phyloP scores from a whole-genome alignment of 129 eudicot species.

The Tagetes erecta region DNA sequence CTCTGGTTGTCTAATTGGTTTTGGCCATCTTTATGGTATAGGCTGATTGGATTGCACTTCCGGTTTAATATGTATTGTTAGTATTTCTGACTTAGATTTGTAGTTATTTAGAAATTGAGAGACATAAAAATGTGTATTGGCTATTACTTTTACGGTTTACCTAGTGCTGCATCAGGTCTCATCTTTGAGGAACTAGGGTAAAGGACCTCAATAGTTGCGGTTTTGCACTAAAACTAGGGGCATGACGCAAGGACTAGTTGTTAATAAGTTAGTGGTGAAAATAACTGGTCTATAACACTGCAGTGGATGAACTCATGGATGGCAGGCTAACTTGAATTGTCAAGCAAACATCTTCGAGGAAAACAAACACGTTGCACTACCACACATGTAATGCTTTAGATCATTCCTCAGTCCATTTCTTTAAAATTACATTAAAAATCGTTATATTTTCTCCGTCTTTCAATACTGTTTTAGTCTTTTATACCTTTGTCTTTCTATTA shows the following conservation, averaged over 20 bases:
- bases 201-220: neutral
- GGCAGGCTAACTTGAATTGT: too few relatives aligned
- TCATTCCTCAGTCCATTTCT: too few relatives aligned
- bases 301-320: too few relatives aligned
- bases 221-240: neutral
- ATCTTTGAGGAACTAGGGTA: slow-evolving; percentile 5
- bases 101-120: neutral
- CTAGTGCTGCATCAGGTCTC: neutral
- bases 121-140: neutral
- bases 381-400: too few relatives aligned
- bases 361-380: too few relatives aligned
- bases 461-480: too few relatives aligned
- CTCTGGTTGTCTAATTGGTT: neutral
- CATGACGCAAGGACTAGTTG: neutral
- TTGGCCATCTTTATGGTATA: neutral
- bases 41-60: neutral
- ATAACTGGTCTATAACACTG: too few relatives aligned
- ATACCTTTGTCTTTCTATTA: too few relatives aligned
- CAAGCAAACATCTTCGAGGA: too few relatives aligned
- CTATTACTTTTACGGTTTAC: neutral
- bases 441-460: too few relatives aligned
- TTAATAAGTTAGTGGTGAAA: too few relatives aligned
- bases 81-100: neutral
- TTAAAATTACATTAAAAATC: too few relatives aligned
- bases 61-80: neutral